These are phyloP conservation scores for Entoloma clypeatum DNA, from an alignment of 1,284 basidiomycete genomes.

Conservation along the genomic window DNA sequence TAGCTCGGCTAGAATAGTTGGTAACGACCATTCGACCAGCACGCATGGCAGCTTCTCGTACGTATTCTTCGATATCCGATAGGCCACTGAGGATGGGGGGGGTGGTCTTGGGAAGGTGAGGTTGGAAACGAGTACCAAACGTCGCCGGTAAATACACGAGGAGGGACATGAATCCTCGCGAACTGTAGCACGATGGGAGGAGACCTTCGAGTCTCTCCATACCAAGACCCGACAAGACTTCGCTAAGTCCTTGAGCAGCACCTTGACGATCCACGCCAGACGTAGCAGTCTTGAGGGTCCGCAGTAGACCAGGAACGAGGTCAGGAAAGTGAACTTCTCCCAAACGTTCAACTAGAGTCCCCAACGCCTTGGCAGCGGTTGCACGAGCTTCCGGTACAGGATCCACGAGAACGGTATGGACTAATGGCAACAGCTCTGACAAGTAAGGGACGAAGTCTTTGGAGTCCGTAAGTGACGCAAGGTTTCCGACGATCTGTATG, in stretches of 20 bases:
- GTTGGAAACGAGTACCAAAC: constrained; percentile 94
- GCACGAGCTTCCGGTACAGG: constrained; percentile 97
- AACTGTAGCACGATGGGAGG: constrained; percentile 88
- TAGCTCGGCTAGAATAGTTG: constrained; percentile 90
- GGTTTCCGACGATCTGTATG: constrained; percentile 95
- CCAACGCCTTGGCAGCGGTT: constrained; percentile 96
- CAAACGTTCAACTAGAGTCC: constrained; percentile 92
- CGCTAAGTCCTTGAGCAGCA: constrained; percentile 95
- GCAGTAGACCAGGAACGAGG: constrained; percentile 86
- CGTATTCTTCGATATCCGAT: constrained; percentile 92
- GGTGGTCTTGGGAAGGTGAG: constrained; percentile 93
- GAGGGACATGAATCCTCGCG: constrained; percentile 97
- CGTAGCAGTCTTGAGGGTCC: constrained; percentile 89
- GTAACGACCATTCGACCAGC: constrained; percentile 99
- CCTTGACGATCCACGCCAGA: constrained; percentile 97
- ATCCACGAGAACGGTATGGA: constrained; percentile 90
- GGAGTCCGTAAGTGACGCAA: constrained; percentile 91
- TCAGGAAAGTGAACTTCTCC: constrained; percentile 97
- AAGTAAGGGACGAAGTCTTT: constrained; percentile 98
- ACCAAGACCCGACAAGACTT: constrained; percentile 93
- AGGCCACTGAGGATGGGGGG: constrained; percentile 90
- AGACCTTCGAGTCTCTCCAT: constrained; percentile 96
- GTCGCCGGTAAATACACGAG: constrained; percentile 96
- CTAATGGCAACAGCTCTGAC: constrained; percentile 82
- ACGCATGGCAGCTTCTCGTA: constrained; percentile 95